Conservation (phyloP, 1,284 basidiomycete species). For the Melampsora larici-populina region DNA sequence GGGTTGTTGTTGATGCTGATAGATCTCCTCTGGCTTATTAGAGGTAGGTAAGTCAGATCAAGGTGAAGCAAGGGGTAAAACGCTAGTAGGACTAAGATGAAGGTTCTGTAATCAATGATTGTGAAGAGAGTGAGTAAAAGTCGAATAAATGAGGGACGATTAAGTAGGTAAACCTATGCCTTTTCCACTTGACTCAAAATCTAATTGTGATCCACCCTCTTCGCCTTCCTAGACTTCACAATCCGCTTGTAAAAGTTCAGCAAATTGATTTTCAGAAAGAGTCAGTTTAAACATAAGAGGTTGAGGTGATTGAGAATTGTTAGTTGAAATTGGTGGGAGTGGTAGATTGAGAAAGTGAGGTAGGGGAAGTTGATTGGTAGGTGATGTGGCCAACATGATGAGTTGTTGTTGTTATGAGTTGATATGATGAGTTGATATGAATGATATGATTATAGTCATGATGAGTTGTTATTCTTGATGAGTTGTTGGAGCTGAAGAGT, state of each 20-base stretch:
- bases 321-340: constrained; percentile 21
- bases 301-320: background rate
- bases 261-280: constrained; percentile 25
- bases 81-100: constrained; percentile 26
- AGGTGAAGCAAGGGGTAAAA: constrained; percentile 27
- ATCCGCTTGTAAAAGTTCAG: constrained; percentile 27
- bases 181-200: no score
- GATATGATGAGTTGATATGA: background rate
- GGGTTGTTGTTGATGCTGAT: constrained; percentile 13
- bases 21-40: constrained; percentile 39
- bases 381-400: background rate
- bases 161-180: constrained; percentile 4
- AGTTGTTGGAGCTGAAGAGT: no score
- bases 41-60: constrained; percentile 17
- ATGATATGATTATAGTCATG: no score
- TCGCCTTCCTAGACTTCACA: constrained; percentile 40
- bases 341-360: constrained; percentile 42
- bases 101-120: constrained; percentile 6
- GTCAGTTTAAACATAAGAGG: constrained; percentile 41
- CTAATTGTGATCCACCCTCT: constrained; percentile 28
- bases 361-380: background rate
- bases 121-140: background rate
- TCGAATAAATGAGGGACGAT: background rate
- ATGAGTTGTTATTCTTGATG: no score
- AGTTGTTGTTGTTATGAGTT: background rate